Percentiles rank a stretch among this genome's conserved stretches.
Evolutionary conservation across 169 alveolate species (phyloP).

Genomic region (Pseudocohnilembus persalinus): DNA sequence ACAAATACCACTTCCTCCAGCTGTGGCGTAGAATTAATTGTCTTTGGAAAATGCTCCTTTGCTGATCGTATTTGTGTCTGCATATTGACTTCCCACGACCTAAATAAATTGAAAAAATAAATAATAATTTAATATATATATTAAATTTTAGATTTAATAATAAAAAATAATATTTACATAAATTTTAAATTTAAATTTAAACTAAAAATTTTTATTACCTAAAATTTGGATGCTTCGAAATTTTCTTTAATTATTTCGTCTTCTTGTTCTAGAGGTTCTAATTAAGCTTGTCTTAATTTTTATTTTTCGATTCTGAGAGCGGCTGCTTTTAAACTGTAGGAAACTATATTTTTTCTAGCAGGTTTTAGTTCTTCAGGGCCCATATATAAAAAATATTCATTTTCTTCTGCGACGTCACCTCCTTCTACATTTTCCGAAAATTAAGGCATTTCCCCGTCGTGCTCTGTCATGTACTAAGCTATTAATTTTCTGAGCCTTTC

Average conservation of each 20-base stretch:
- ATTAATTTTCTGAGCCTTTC: conserved; percentile 54
- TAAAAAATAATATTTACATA: no score
- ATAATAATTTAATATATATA: no score
- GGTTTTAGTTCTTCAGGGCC: conserved; percentile 63
- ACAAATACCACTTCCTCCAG: conserved; percentile 86
- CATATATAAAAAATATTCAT: conserved; percentile 77
- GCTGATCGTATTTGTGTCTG: conserved; percentile 68
- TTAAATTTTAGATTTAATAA: no score
- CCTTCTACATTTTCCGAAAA: conserved; percentile 41
- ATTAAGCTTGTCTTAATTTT: conserved; percentile 34
- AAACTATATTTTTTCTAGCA: conserved; percentile 64
- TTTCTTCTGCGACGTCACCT: conserved; percentile 51
- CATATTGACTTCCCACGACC: conserved; percentile 68
- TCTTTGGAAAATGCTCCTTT: conserved; percentile 75
- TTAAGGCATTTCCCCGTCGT: conserved; percentile 54
- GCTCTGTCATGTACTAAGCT: conserved; percentile 42
- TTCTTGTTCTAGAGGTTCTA: conserved; percentile 57
- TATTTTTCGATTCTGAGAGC: conserved; percentile 54
- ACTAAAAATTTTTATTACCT: neutral
- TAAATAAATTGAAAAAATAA: conserved; percentile 16
- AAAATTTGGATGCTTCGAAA: conserved; percentile 48
- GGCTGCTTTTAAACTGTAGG: conserved; percentile 64
- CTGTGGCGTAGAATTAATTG: conserved; percentile 66
- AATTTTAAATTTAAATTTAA: no score
- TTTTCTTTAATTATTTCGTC: conserved; percentile 31